A percentile compares a stretch with the other conserved stretches of the same genome.
phyloP scores from a whole-genome alignment of 768 basidiomycete species.

The Galerina sulciceps region DNA sequence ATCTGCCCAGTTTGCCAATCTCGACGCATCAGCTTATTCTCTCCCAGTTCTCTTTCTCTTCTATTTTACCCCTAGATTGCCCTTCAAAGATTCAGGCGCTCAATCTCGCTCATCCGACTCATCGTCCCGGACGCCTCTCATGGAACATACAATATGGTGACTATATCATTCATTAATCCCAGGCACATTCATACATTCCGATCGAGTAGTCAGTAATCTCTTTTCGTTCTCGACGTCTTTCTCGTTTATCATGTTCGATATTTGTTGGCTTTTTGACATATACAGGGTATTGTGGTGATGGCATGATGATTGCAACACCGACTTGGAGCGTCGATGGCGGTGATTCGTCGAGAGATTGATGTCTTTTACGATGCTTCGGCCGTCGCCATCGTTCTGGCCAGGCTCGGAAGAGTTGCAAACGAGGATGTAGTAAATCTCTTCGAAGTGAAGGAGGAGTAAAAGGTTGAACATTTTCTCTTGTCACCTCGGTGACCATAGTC shows the following conservation, averaged over 20 bases:
- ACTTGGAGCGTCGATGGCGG: slow-evolving; percentile 33
- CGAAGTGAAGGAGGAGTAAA: neutral
- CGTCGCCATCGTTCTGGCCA: slow-evolving; percentile 1
- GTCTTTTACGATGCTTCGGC: slow-evolving; percentile 5
- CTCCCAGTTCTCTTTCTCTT: no score
- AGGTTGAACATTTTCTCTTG: neutral
- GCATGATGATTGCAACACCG: slow-evolving; percentile 46
- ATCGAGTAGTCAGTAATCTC: slow-evolving; percentile 33
- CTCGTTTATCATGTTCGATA: slow-evolving; percentile 10
- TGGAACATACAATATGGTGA: neutral
- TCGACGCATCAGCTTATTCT: no score
- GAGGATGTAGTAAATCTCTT: slow-evolving; percentile 1
- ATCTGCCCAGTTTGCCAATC: no score
- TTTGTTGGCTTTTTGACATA: slow-evolving; percentile 14
- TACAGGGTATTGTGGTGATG: slow-evolving; percentile 27
- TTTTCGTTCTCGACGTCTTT: slow-evolving; percentile 8
- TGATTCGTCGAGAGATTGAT: slow-evolving; percentile 10
- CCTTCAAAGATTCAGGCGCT: no score
- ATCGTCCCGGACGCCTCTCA: neutral
- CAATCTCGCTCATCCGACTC: neutral
- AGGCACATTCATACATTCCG: slow-evolving; percentile 39
- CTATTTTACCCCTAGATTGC: no score
- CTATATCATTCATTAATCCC: slow-evolving; percentile 22
- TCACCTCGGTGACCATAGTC: slow-evolving; percentile 15
- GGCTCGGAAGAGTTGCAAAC: neutral